A percentile compares a stretch with the other conserved stretches of the same genome.
Conservation (phyloP, 441 rosid genomes). For the Melastoma candidum region DNA sequence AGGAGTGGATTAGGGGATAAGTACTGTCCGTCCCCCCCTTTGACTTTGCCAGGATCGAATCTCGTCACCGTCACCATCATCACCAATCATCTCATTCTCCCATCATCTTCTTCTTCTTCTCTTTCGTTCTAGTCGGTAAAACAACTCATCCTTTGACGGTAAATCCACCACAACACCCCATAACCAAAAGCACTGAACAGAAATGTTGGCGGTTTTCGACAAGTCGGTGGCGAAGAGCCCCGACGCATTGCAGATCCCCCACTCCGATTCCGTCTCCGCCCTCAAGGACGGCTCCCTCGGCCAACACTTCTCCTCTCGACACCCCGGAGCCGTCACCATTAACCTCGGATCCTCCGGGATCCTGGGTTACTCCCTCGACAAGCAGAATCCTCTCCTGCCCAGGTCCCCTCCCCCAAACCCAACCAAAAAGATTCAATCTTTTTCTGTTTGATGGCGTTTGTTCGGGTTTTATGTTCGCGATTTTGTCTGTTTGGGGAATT, state of each 20-base stretch:
- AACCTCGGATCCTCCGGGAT: conserved; percentile 71
- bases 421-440: neutral
- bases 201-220: conserved; percentile 84
- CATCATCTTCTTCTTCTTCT: no score
- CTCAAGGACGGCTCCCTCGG: conserved; percentile 61
- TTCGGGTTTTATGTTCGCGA: neutral
- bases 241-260: conserved; percentile 55
- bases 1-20: no score
- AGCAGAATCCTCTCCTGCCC: conserved; percentile 80
- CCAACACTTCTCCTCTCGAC: conserved; percentile 38
- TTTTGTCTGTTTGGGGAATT: neutral
- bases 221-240: conserved; percentile 81
- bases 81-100: no score
- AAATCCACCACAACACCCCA: no score
- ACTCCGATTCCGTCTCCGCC: conserved; percentile 37
- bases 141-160: no score
- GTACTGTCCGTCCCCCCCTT: no score
- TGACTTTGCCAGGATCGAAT: no score
- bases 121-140: no score
- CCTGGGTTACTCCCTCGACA: conserved; percentile 59
- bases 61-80: neutral
- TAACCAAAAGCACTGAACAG: neutral
- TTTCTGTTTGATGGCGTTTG: neutral
- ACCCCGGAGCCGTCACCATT: conserved; percentile 53
- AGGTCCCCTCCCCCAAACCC: conserved; percentile 25